Conservation (phyloP, 1,139 yeast species). For the Hanseniaspora sp. region DNA sequence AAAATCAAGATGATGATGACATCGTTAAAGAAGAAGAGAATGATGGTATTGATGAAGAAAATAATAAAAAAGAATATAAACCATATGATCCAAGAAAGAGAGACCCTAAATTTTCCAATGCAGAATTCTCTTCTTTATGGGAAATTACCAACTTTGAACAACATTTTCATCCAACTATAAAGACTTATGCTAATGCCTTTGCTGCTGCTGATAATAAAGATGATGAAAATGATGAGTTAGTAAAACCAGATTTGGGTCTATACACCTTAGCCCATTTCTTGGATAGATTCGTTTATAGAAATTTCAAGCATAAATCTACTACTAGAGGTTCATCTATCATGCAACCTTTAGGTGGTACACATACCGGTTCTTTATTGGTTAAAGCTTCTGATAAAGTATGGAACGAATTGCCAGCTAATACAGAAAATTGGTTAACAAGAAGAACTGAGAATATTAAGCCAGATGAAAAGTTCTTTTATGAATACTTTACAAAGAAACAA, state of each 20-base stretch:
- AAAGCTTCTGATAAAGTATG: constrained; percentile 43
- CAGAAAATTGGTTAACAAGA: constrained; percentile 70
- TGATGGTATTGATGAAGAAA: constrained; percentile 15
- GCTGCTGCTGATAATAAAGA: constrained; percentile 35
- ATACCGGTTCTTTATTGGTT: constrained; percentile 62
- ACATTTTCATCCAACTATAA: constrained; percentile 89
- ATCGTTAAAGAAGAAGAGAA: constrained; percentile 25
- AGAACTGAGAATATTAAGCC: constrained; percentile 61
- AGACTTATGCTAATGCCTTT: constrained; percentile 64
- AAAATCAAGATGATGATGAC: constrained; percentile 30
- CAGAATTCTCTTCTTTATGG: constrained; percentile 74
- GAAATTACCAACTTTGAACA: constrained; percentile 60
- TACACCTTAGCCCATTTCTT: constrained; percentile 81
- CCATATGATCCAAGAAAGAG: constrained; percentile 79
- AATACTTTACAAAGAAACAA: constrained; percentile 63
- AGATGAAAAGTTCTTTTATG: constrained; percentile 81
- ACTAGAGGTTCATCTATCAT: constrained; percentile 82
- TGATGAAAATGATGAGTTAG: constrained; percentile 26
- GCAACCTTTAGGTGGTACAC: constrained; percentile 89
- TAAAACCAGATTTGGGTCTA: constrained; percentile 79
- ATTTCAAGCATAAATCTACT: constrained; percentile 65
- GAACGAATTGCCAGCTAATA: constrained; percentile 56
- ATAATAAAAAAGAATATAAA: constrained; percentile 19
- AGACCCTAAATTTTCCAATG: constrained; percentile 82
- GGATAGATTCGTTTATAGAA: constrained; percentile 90